Percentiles rank a stretch among this genome's conserved stretches.
Conservation (phyloP, 352 stramenopile species). For the Phytophthora multivora region DNA sequence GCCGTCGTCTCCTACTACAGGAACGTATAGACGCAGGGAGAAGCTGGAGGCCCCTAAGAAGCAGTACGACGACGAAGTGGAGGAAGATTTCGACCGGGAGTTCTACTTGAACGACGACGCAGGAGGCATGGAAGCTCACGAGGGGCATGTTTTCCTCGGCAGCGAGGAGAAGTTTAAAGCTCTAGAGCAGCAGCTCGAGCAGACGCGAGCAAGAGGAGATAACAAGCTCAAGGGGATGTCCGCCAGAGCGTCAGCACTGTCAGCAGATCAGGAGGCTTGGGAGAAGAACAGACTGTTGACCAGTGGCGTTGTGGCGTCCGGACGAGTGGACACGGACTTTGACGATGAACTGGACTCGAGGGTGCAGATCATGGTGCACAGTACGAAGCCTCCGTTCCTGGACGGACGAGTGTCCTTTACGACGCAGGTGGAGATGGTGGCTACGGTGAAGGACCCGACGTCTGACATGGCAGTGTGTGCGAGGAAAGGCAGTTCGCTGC, state of each 20-base stretch:
- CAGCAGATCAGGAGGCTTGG: slow-evolving; percentile 98
- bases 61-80: slow-evolving; percentile 76
- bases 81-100: slow-evolving; percentile 94
- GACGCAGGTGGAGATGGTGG: slow-evolving; percentile 94
- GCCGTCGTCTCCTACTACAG: not conserved
- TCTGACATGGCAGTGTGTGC: slow-evolving; percentile 96
- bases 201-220: slow-evolving; percentile 80
- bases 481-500: slow-evolving; percentile 91
- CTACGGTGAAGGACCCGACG: slow-evolving; percentile 95
- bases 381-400: slow-evolving; percentile 97
- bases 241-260: slow-evolving; percentile 91
- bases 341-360: slow-evolving; percentile 95
- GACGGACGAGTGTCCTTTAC: slow-evolving; percentile 95
- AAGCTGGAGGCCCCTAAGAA: slow-evolving; percentile 62
- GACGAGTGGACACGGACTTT: slow-evolving; percentile 81
- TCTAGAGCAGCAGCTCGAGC: slow-evolving; percentile 90
- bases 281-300: slow-evolving; percentile 97
- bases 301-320: slow-evolving; percentile 90
- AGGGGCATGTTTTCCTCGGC: slow-evolving; percentile 91
- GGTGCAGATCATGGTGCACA: slow-evolving; percentile 97
- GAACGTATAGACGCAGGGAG: slow-evolving; percentile 3
- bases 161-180: slow-evolving; percentile 91
- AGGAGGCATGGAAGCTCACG: slow-evolving; percentile 55
- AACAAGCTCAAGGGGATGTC: slow-evolving; percentile 91
- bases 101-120: slow-evolving; percentile 96